phyloP scores from a whole-genome alignment of 1,284 basidiomycete species.

The Cutaneotrichosporon cavernicola region DNA sequence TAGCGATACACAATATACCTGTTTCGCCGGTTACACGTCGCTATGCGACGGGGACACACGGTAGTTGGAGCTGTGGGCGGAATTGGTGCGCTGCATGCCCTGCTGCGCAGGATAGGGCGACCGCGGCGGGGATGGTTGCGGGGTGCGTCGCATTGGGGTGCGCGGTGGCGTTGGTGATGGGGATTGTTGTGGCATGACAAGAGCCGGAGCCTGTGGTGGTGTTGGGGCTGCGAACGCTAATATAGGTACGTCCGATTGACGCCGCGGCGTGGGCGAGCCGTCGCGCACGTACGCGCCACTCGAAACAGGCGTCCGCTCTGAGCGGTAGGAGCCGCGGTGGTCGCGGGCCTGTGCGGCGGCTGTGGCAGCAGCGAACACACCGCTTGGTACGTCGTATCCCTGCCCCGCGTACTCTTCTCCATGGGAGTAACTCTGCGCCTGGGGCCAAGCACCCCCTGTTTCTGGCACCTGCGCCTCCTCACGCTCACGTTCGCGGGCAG shows the following conservation, averaged over 20 bases:
- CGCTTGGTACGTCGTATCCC: constrained; percentile 6
- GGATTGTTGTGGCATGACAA: background rate
- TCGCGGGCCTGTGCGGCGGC: constrained; percentile 11
- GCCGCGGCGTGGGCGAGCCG: background rate
- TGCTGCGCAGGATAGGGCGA: background rate
- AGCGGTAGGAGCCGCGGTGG: background rate
- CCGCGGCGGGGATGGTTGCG: background rate
- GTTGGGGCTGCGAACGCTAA: background rate
- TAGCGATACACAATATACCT: no score
- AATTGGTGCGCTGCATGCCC: background rate
- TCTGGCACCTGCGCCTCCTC: constrained; percentile 1
- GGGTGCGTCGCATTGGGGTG: background rate
- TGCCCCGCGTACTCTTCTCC: background rate
- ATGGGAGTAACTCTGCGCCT: background rate
- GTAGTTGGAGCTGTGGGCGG: background rate
- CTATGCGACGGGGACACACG: background rate
- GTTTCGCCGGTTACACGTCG: no score
- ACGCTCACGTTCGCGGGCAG: background rate
- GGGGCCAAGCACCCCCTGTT: background rate
- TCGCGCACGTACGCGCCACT: background rate
- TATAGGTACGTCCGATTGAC: background rate
- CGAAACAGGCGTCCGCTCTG: background rate
- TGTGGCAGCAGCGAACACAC: constrained; percentile 12
- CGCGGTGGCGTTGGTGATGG: background rate
- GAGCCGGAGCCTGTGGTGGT: background rate